Evolutionary conservation across 2,329 filamentous ascomycete genomes (phyloP).

Genomic region (Xylaria sp.): DNA sequence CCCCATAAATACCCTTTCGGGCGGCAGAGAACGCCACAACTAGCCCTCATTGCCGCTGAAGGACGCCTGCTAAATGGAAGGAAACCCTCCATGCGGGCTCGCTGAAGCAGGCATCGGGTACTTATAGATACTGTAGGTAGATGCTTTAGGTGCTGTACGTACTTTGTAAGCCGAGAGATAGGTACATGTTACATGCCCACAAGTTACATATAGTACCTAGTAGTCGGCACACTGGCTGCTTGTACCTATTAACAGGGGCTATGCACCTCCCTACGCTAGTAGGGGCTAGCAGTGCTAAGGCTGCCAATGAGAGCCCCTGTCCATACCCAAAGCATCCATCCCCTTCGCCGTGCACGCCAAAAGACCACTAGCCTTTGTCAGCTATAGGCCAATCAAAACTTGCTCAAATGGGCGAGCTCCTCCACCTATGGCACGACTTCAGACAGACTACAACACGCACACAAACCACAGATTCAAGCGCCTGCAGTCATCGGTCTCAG

Average conservation of each 20-base stretch:
- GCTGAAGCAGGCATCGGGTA: not conserved
- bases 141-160: not conserved
- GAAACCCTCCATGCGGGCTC: not conserved
- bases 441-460: constrained; percentile 30
- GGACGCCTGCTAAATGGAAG: not conserved
- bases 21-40: constrained; percentile 15
- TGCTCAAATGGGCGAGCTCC: constrained; percentile 53
- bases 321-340: constrained; percentile 37
- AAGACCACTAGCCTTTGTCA: constrained; percentile 44
- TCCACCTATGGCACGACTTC: constrained; percentile 45
- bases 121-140: not conserved
- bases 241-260: constrained; percentile 13
- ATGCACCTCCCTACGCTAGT: constrained; percentile 4
- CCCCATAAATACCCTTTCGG: constrained; percentile 15
- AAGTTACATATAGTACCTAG: too few relatives aligned
- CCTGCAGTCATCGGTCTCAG: constrained; percentile 28
- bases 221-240: not conserved
- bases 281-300: constrained; percentile 33
- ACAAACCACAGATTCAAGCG: constrained; percentile 30
- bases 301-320: constrained; percentile 37
- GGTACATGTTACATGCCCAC: not conserved
- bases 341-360: constrained; percentile 29
- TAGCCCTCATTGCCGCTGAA: not conserved
- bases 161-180: not conserved
- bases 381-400: constrained; percentile 58